Conservation (phyloP, 352 stramenopile species). For the Phytophthora constricta region DNA sequence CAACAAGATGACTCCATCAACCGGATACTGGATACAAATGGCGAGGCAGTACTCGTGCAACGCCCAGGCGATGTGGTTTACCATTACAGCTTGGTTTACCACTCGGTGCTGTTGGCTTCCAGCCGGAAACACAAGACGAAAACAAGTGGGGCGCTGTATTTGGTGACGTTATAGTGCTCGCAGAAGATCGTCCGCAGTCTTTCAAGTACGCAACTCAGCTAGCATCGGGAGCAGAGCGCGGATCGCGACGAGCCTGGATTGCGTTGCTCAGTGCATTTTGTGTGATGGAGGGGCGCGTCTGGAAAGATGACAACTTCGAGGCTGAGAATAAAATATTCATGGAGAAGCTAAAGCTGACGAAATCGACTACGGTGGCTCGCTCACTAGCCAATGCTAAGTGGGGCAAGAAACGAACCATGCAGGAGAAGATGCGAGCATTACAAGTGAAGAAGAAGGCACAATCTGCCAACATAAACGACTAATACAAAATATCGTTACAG, state of each 20-base stretch:
- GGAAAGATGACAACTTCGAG: background rate
- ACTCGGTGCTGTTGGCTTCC: conserved; percentile 2
- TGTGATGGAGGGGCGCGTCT: background rate
- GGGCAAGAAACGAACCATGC: background rate
- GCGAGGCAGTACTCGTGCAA: background rate
- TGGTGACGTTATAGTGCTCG: conserved; percentile 5
- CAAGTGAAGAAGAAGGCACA: background rate
- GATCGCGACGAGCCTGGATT: background rate
- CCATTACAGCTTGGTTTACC: conserved; percentile 1
- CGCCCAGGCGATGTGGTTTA: conserved; percentile 1
- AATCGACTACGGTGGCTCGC: background rate
- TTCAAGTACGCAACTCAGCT: conserved; percentile 6
- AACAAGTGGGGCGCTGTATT: conserved; percentile 3
- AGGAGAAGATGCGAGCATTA: conserved; percentile 1
- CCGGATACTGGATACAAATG: background rate
- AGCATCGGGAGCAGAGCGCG: background rate
- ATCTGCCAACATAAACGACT: background rate
- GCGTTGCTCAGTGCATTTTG: background rate
- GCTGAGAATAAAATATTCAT: background rate
- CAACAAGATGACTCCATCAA: background rate
- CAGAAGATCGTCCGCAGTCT: background rate
- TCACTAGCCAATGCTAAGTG: background rate
- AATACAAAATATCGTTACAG: background rate
- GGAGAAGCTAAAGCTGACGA: background rate
- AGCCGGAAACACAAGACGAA: background rate